These are phyloP conservation scores for Hypseocharis bilobata DNA, from an alignment of 441 rosid species.

Conservation along the genomic window DNA sequence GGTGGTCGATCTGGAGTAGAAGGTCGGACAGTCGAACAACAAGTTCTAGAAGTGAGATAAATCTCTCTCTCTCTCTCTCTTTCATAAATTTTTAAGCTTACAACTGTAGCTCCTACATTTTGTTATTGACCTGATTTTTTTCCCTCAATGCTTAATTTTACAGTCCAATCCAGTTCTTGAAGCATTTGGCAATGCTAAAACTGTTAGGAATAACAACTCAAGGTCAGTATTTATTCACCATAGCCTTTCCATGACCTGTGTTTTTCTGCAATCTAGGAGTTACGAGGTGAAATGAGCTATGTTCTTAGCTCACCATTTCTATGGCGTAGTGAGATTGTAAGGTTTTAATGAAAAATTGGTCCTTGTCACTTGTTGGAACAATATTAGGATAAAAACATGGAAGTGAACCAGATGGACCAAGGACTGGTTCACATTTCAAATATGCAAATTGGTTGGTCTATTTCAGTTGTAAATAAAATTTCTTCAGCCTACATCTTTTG, in stretches of 20 bases:
- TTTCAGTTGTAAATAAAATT: not conserved
- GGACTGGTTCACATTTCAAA: not conserved
- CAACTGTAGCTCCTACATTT: not conserved
- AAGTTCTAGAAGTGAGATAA: constrained; percentile 83
- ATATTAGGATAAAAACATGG: not conserved
- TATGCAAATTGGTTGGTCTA: not conserved
- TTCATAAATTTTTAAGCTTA: not conserved
- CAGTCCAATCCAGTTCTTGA: constrained; percentile 99
- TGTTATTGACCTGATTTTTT: constrained; percentile 21
- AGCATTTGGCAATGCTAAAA: constrained; percentile 98
- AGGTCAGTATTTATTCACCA: constrained; percentile 41
- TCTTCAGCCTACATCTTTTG: not conserved
- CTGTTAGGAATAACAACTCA: constrained; percentile 94
- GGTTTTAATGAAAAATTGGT: not conserved
- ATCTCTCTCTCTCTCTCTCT: not conserved
- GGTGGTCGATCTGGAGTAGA: constrained; percentile 98
- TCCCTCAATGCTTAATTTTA: constrained; percentile 27
- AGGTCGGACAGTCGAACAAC: constrained; percentile 96
- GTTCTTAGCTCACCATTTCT: constrained; percentile 4
- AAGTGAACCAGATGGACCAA: not conserved
- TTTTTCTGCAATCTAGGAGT: not conserved
- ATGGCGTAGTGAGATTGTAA: not conserved
- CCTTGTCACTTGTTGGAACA: not conserved
- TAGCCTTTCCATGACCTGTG: constrained; percentile 6
- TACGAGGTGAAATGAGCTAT: not conserved